phyloP scores from a whole-genome alignment of 169 alveolate species.

The Plasmodium falciparum region DNA sequence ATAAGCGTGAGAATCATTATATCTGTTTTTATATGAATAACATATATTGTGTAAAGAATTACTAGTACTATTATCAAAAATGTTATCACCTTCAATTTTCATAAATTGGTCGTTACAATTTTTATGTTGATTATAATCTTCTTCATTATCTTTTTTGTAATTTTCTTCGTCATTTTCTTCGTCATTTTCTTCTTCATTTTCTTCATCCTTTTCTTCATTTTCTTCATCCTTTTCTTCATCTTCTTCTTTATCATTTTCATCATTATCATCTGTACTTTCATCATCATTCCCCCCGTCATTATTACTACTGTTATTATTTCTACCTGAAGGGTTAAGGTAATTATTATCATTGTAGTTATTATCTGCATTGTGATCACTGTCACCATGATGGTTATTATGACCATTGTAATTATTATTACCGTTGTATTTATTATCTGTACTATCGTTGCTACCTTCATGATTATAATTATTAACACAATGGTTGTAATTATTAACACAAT shows the following conservation, averaged over 20 bases:
- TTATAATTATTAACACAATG: no score
- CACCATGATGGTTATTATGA: neutral
- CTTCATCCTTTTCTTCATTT: neutral
- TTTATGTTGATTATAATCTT: neutral
- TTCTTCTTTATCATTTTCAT: constrained; percentile 9
- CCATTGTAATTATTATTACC: neutral
- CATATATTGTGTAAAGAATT: neutral
- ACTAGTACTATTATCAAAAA: neutral
- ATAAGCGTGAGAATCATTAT: neutral
- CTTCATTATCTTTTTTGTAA: neutral
- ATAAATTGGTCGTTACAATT: no score
- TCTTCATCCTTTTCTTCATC: neutral
- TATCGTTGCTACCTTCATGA: no score
- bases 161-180: constrained; percentile 5
- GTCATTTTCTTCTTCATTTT: constrained; percentile 2
- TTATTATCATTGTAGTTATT: constrained; percentile 7
- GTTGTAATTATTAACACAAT: no score
- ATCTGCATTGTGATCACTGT: neutral
- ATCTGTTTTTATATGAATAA: neutral
- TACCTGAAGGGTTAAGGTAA: neutral
- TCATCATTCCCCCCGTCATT: constrained; percentile 1
- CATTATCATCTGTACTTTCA: neutral
- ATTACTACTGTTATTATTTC: neutral
- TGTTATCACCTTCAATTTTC: neutral
- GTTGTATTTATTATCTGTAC: neutral